Evolutionary conservation across 371 early-diverging fungal species (phyloP).

Genomic region (Fennellomyces sp.): DNA sequence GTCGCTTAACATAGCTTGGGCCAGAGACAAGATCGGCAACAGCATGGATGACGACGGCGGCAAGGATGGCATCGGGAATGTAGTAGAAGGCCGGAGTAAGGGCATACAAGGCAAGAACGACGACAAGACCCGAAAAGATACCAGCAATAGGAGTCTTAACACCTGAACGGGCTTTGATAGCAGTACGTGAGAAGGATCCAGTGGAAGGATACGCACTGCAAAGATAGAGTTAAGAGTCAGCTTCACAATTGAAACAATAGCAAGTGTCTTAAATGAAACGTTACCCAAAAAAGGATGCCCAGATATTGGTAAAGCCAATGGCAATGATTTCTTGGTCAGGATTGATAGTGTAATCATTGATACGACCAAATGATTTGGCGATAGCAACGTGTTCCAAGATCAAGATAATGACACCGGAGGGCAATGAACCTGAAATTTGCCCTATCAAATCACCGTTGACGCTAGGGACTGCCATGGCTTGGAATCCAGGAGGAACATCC

Average conservation of each 20-base stretch:
- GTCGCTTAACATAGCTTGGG: constrained; percentile 33
- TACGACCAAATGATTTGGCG: constrained; percentile 79
- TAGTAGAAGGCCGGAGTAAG: constrained; percentile 86
- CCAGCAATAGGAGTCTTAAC: constrained; percentile 85
- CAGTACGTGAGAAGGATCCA: constrained; percentile 57
- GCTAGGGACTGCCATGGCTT: constrained; percentile 54
- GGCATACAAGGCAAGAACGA: constrained; percentile 78
- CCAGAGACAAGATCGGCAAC: constrained; percentile 63
- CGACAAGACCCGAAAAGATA: constrained; percentile 72
- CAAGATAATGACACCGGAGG: constrained; percentile 70
- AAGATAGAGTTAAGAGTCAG: neutral
- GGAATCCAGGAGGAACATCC: constrained; percentile 72
- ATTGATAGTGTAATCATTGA: constrained; percentile 64
- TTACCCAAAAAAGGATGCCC: constrained; percentile 81
- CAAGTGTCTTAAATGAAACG: neutral
- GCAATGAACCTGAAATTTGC: constrained; percentile 53
- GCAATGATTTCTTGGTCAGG: constrained; percentile 87
- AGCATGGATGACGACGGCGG: constrained; percentile 81
- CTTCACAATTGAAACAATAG: too few species aligned
- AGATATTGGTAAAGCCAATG: constrained; percentile 80
- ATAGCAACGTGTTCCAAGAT: constrained; percentile 87
- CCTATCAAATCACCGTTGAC: constrained; percentile 39
- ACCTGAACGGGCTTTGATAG: constrained; percentile 80
- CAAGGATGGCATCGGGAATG: constrained; percentile 78
- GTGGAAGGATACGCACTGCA: constrained; percentile 46